Evolutionary conservation across 2,329 filamentous ascomycete genomes (phyloP), one percentile per base, ranked within the genome.

Genomic region (Monosporascus sp.): DNA sequence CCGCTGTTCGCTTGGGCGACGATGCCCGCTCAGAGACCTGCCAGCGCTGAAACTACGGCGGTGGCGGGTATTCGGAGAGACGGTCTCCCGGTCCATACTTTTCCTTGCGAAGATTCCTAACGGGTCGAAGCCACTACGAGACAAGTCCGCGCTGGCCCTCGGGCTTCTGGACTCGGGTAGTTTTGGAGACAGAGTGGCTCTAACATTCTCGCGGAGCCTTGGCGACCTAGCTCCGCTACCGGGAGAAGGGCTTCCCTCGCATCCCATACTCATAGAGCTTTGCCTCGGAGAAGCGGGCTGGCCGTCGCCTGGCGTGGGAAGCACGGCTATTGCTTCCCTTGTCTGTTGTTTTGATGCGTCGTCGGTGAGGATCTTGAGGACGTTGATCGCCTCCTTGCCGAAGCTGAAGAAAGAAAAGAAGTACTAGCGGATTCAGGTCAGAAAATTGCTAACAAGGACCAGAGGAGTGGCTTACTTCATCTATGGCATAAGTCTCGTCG

Each of bases 401-500:
- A 86, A 86, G 60, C 83, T 88, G 68, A 97, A 96, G 71, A 97
- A 97, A 0, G 92, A 94, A 69, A 99, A 97, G 68, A 95, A 97
- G 68, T 97, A 97, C 84, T 92, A 11, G 45, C 8, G n/a, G 3
- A 6, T n/a, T 72, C 50, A 72, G 64, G 37, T 31, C 38, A 56
- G 45, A 41, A 35, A 31, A 51, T 38, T 25, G 54, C 20, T 6
- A 14, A 31, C 41, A 27, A 49, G 2, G 27, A 54, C 25, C 45
- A 22, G 24, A 24, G 35, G n/a, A 6, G 3, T 3, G 54, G 66
- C 73, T 58, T 74, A 90, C 89, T 78, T 99, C 94, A 63, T 99
- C 94, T 58, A 97, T 89, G 3, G 92, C 92, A 71, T 89, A 97
- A 0, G 90, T 95, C 70, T 97, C 93, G 58, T 94, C 90, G 58